phyloP scores from a whole-genome alignment of 768 basidiomycete species.

The Agaricus blazei region DNA sequence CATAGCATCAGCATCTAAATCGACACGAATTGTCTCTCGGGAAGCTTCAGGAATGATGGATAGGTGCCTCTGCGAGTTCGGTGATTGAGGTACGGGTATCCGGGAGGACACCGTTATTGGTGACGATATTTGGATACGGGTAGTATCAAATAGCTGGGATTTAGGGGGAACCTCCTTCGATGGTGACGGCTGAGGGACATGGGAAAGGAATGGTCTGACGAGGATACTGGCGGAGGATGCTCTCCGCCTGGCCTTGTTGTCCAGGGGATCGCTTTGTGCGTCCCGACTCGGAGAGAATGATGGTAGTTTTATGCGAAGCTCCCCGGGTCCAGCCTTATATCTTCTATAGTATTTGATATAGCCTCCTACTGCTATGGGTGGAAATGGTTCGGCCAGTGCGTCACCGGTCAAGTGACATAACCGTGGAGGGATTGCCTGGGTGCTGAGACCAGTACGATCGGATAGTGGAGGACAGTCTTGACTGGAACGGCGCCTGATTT shows the following conservation, averaged over 20 bases:
- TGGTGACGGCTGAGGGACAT: constrained; percentile 9
- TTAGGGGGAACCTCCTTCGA: constrained; percentile 13
- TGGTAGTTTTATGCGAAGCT: neutral
- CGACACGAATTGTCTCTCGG: constrained; percentile 15
- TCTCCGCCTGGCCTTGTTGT: neutral
- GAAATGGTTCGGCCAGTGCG: constrained; percentile 27
- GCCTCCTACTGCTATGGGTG: constrained; percentile 33
- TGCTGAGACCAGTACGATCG: constrained; percentile 5
- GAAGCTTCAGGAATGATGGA: constrained; percentile 22
- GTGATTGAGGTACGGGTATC: constrained; percentile 13
- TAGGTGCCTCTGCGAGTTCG: constrained; percentile 12
- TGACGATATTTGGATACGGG: constrained; percentile 15
- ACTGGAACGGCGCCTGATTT: constrained; percentile 2
- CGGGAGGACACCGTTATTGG: constrained; percentile 8
- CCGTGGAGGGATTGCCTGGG: constrained; percentile 5
- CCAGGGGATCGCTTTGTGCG: constrained; percentile 7
- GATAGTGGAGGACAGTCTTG: neutral
- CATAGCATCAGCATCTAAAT: neutral
- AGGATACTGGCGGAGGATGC: constrained; percentile 2
- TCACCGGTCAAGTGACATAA: constrained; percentile 10
- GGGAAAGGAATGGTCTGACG: constrained; percentile 4
- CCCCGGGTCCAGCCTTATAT: constrained; percentile 5
- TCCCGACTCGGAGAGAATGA: constrained; percentile 1
- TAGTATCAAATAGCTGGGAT: constrained; percentile 16
- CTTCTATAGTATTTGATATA: constrained; percentile 34